Evolutionary conservation across 1,284 basidiomycete species (phyloP), one percentile per base, ranked within the genome.

Genomic region (Trametes polyzona): DNA sequence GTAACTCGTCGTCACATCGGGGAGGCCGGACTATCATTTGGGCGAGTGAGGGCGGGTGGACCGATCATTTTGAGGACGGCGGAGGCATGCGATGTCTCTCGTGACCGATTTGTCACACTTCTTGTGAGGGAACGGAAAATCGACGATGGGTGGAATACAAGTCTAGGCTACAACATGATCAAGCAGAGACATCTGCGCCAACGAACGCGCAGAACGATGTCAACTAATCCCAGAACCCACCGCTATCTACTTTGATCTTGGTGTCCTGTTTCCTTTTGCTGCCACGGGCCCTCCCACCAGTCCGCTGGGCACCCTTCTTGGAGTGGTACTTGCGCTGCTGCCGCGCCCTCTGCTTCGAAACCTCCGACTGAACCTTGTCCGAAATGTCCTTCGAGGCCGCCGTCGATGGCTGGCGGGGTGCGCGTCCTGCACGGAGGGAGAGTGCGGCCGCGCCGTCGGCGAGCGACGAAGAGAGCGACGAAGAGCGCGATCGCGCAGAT

Each of bases 261-360:
- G 74, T 81, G 65, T 92, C 90, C 66, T 85, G 84, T 74, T 94
- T 95, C 59, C 87, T 90, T 72, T 96, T 95, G 69, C 90, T 92
- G 16, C 94, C 93, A 65, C 87, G 86, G 19, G 85, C 78, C 41
- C 91, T 79, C 24, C 93, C 93, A 26, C 82, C 85, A 29, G 51
- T 52, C 59, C 83, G 80, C 56, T 82, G 80, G 4, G 80, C 78
- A 10, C 81, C 80, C 59, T 86, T 84, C 70, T 87, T 88, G 1
- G 87, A 82, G 71, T 93, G 90, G 69, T 88, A 83, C 69, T 90
- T 92, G 57, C 80, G 80, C 66, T 87, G 81, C 63, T 90, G 82
- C 53, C 83, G 80, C n/a, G 82, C 79, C 1, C 82, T 83, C 55
- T 78, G 71, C 67, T 84, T 88, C 7, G 78, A 74, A 16, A 92